These are phyloP conservation scores for Didymella arachidicola DNA, from an alignment of 2,329 filamentous ascomycete species.

Conservation along the genomic window DNA sequence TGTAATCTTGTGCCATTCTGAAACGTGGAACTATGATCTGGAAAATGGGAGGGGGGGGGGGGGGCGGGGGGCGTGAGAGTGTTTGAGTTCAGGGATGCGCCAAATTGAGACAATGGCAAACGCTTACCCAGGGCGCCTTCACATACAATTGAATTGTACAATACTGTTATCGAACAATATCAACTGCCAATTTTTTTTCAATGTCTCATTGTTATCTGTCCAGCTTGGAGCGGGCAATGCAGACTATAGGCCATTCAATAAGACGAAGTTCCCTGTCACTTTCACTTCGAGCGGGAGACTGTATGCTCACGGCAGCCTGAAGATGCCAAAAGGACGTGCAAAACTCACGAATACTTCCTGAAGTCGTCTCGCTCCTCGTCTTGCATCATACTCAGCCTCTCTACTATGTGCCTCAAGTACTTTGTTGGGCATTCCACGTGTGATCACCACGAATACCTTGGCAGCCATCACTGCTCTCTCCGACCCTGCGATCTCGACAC, in stretches of 20 bases:
- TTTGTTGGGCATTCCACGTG: constrained; percentile 4
- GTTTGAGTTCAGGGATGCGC: not conserved
- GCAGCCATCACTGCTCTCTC: constrained; percentile 11
- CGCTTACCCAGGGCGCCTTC: not conserved
- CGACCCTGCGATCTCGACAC: constrained; percentile 6
- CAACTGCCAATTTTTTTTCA: not conserved
- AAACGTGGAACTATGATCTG: not conserved
- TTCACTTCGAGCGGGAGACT: constrained; percentile 5
- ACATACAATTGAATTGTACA: not conserved
- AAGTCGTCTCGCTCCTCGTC: not conserved
- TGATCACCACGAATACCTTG: constrained; percentile 15
- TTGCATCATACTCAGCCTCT: not conserved
- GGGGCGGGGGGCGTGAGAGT: no score
- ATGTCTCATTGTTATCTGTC: not conserved
- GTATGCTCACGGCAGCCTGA: constrained; percentile 4
- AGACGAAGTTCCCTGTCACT: constrained; percentile 3
- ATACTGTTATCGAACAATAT: not conserved
- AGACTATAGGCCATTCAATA: not conserved
- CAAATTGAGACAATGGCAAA: not conserved
- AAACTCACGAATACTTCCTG: not conserved
- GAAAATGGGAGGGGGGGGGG: no score
- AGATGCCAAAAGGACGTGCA: constrained; percentile 10
- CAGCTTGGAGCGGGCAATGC: not conserved
- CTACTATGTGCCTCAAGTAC: constrained; percentile 17
- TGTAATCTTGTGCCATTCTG: not conserved